These are phyloP conservation scores for Fusarium pseudonygamai DNA, from an alignment of 2,329 filamentous ascomycete species.

Conservation along the genomic window DNA sequence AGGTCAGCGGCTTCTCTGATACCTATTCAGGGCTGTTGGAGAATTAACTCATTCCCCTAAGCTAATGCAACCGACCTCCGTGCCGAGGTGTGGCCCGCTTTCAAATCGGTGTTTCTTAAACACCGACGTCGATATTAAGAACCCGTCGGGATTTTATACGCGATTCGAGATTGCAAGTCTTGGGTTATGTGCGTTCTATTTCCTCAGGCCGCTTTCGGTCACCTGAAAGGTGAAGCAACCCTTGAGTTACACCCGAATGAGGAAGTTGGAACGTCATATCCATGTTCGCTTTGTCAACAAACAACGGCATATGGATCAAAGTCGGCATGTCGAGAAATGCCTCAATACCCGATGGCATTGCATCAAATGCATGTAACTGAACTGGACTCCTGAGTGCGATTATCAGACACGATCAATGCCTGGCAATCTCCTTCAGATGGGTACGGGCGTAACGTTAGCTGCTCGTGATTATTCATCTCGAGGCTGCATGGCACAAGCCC, in stretches of 20 bases:
- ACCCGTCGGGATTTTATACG: too few species aligned
- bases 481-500: conserved; percentile 11
- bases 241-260: neutral
- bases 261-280: conserved; percentile 4
- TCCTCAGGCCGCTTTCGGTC: neutral
- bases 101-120: too few species aligned
- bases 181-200: conserved; percentile 10
- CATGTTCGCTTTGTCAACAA: neutral
- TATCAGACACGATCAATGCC: neutral
- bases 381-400: neutral
- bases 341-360: conserved; percentile 23
- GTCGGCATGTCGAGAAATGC: conserved; percentile 34
- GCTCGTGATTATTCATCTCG: neutral
- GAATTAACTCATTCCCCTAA: neutral
- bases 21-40: neutral
- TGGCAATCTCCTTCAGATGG: neutral
- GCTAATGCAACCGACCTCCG: conserved; percentile 36
- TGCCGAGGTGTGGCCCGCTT: conserved; percentile 25
- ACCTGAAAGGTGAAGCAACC: neutral
- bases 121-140: too few species aligned
- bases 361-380: neutral
- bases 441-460: neutral
- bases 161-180: neutral
- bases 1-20: conserved; percentile 17
- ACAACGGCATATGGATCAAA: conserved; percentile 25